phyloP scores from a whole-genome alignment of 2,329 filamentous ascomycete genomes.

The Aspergillus niger region DNA sequence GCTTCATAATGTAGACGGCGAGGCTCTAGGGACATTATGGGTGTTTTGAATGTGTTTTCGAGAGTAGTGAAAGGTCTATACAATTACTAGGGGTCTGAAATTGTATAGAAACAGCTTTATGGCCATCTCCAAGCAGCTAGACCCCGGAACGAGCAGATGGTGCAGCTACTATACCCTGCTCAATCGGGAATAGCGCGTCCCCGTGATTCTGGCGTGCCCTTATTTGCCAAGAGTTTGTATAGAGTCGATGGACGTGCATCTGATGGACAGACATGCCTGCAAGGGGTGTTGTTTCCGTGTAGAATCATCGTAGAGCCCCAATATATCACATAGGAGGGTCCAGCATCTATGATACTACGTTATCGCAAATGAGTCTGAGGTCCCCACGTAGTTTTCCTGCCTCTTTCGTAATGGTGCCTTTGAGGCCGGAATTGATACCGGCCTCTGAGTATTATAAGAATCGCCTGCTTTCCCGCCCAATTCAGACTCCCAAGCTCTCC shows the following conservation, averaged over 20 bases:
- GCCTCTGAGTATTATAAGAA: constrained; percentile 49
- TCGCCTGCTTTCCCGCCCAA: constrained; percentile 34
- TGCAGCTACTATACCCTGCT: constrained; percentile 7
- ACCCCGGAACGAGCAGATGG: background rate
- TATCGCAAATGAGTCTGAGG: constrained; percentile 17
- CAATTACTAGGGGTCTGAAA: background rate
- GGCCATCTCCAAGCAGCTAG: background rate
- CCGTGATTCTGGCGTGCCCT: constrained; percentile 35
- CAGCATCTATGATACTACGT: constrained; percentile 1
- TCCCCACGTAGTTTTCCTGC: constrained; percentile 31
- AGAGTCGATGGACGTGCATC: constrained; percentile 22
- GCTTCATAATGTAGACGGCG: constrained; percentile 9
- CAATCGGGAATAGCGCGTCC: constrained; percentile 30
- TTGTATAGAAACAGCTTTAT: background rate
- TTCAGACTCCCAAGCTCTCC: constrained; percentile 17
- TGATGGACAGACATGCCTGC: constrained; percentile 13
- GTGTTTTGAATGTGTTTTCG: background rate
- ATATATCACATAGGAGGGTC: constrained; percentile 7
- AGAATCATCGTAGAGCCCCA: background rate
- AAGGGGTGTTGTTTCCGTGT: background rate
- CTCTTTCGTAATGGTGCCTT: constrained; percentile 41
- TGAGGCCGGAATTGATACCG: constrained; percentile 51
- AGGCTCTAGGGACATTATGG: background rate
- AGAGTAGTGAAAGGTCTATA: background rate
- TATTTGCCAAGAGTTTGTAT: constrained; percentile 30